Evolutionary conservation across 106 monocot species (phyloP).

Genomic region (Alisma plantagoaquatica): DNA sequence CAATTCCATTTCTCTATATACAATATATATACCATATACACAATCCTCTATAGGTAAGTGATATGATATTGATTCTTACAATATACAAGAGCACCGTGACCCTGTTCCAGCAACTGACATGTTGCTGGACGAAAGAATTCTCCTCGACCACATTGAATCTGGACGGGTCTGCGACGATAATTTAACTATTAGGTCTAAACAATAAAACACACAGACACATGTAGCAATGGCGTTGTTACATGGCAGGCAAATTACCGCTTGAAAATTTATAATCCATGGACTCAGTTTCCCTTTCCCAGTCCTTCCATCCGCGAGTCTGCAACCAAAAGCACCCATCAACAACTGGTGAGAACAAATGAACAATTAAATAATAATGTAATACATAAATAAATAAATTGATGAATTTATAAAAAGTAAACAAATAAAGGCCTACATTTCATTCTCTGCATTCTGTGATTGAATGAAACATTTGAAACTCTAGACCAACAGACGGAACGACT

Average conservation of each 20-base stretch:
- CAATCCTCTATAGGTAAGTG: too few species aligned
- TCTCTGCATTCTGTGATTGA: too few species aligned
- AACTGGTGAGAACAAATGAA: too few species aligned
- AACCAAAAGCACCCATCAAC: too few species aligned
- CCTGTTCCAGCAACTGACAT: conserved; percentile 41
- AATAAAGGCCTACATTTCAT: too few species aligned
- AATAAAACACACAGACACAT: too few species aligned
- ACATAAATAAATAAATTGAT: too few species aligned
- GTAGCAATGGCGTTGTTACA: too few species aligned
- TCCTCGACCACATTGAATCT: conserved; percentile 65
- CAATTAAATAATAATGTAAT: too few species aligned
- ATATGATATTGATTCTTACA: conserved; percentile 35
- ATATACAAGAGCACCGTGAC: conserved; percentile 31
- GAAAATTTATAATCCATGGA: conserved; percentile 42
- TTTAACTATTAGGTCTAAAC: neutral
- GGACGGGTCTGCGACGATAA: conserved; percentile 42
- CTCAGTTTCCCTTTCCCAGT: conserved; percentile 58
- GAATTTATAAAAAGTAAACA: too few species aligned
- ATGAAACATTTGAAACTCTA: too few species aligned
- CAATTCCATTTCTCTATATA: neutral
- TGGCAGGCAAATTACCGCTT: conserved; percentile 27
- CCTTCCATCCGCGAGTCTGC: conserved; percentile 64
- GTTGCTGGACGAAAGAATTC: conserved; percentile 66
- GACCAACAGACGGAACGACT: too few species aligned
- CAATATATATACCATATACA: neutral